Base-by-base conservation (phyloP, 1,284 basidiomycete species). In the Coniophora puteana region DNA sequence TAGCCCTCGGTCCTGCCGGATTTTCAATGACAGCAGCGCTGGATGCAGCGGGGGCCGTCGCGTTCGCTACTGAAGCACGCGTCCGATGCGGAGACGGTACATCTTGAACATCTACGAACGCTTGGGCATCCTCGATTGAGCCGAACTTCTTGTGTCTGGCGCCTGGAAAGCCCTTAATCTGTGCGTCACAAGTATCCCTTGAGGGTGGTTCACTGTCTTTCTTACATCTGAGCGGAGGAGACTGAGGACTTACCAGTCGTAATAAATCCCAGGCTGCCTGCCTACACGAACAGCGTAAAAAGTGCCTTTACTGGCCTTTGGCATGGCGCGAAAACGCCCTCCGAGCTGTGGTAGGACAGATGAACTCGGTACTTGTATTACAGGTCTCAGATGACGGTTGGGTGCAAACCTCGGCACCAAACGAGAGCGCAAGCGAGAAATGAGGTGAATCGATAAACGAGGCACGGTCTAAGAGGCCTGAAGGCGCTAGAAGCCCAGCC, bases 101-200 rank as follows among this genome's bases (percentile, higher is more conserved):
- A 31, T 27, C 16, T 43, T 51, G 23, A 40, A n/a, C 45, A 12
- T 53, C 40, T 24, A 62, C 42, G 50, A 66, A 78, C 5, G 51
- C 54, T 38, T 71, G 60, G 0, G 89, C 89, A 13, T 80, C 76
- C 2, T 57, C 56, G 11, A 58, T 51, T 6, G 63, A 74, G 6
- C 46, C 32, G 51, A 91, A 81, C 51, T 82, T 86, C 58, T 86
- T 80, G 62, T 73, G 82, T n/a, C 58, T 61, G 4, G 83, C 73
- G 11, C 69, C 71, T 0, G 63, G 22, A 53, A 74, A 86, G 13
- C 77, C 78, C 32, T 75, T 73, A 24, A 78, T 68, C 51, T 84
- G 81, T 0, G 56, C 57, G 48, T 80, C 63, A 51, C 61, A 63
- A 1, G 55, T 54, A 20, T 48, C 42, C 57, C 61, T 64, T 36